phyloP scores from a whole-genome alignment of 345 rosid genomes.

The Eucalyptus camaldulensis region DNA sequence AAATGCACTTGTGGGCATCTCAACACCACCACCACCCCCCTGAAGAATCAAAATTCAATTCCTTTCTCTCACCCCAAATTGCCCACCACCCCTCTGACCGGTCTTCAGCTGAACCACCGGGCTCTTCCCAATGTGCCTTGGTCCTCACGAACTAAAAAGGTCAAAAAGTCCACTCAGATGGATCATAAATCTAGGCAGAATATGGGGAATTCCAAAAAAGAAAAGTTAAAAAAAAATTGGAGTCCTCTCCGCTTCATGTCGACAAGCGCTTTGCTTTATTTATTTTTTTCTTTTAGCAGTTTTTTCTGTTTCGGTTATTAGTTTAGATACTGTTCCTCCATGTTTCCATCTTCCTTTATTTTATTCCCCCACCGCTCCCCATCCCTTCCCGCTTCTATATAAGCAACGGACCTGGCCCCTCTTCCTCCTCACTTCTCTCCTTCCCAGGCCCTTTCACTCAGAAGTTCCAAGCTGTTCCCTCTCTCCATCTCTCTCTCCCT shows the following conservation, averaged over 20 bases:
- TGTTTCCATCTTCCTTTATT: neutral
- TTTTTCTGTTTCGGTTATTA: constrained; percentile 7
- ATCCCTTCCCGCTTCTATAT: constrained; percentile 6
- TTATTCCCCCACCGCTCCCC: neutral
- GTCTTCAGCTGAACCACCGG: neutral
- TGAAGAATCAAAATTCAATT: neutral
- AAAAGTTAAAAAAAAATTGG: neutral
- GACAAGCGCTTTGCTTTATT: neutral
- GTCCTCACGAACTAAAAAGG: neutral
- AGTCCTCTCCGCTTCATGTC: neutral
- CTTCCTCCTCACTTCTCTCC: neutral
- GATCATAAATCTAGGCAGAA: neutral
- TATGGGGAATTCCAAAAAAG: neutral
- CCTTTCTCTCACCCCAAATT: neutral
- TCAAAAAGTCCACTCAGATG: neutral
- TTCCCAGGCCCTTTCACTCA: neutral
- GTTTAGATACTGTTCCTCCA: neutral
- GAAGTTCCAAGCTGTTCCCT: neutral
- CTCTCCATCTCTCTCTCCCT: neutral
- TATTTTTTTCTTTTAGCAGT: neutral
- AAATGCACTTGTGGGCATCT: neutral
- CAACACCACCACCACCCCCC: neutral
- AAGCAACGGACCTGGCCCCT: neutral
- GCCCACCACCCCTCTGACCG: neutral
- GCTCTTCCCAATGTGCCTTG: neutral